A percentile compares a stretch with the other conserved stretches of the same genome.
phyloP scores from a whole-genome alignment of 768 basidiomycete genomes.

The Mycena vitilis region DNA sequence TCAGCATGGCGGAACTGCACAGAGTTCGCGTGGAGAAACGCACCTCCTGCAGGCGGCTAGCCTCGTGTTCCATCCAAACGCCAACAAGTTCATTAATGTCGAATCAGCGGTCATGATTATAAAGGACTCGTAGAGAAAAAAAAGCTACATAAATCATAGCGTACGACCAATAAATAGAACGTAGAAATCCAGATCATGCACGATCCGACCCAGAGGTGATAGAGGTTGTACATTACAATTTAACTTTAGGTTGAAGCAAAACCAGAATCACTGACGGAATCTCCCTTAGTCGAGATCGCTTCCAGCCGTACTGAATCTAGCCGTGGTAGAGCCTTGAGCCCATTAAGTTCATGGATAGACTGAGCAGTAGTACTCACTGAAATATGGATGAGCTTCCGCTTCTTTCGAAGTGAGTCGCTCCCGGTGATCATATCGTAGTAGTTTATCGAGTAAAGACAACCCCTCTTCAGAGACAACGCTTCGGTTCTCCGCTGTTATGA shows the following conservation, averaged over 20 bases:
- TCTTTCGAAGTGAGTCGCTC: slow-evolving; percentile 76
- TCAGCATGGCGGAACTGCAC: slow-evolving; percentile 47
- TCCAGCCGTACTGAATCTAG: slow-evolving; percentile 61
- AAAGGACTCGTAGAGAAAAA: slow-evolving; percentile 33
- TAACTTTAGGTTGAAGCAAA: slow-evolving; percentile 54
- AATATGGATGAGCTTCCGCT: slow-evolving; percentile 75
- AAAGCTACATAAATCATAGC: slow-evolving; percentile 30
- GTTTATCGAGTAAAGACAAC: slow-evolving; percentile 73
- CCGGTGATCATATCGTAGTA: slow-evolving; percentile 77
- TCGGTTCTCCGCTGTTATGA: slow-evolving; percentile 69
- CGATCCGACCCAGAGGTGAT: slow-evolving; percentile 25
- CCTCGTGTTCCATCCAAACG: too few species aligned
- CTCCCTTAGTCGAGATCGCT: slow-evolving; percentile 55
- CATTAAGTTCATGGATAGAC: slow-evolving; percentile 24
- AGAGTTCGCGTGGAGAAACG: slow-evolving; percentile 17
- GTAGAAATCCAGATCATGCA: slow-evolving; percentile 1
- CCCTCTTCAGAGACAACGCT: slow-evolving; percentile 69
- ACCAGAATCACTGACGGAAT: slow-evolving; percentile 61
- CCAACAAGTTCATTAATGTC: too few species aligned
- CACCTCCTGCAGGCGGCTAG: neutral
- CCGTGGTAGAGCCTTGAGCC: slow-evolving; percentile 39
- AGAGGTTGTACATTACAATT: slow-evolving; percentile 3
- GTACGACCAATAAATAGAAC: slow-evolving; percentile 12
- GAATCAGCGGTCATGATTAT: slow-evolving; percentile 15
- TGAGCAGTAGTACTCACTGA: slow-evolving; percentile 54